Evolutionary conservation across 345 rosid genomes (phyloP), one percentile per base, ranked within the genome.

Genomic region (rapeseed (Brassica napus)): DNA sequence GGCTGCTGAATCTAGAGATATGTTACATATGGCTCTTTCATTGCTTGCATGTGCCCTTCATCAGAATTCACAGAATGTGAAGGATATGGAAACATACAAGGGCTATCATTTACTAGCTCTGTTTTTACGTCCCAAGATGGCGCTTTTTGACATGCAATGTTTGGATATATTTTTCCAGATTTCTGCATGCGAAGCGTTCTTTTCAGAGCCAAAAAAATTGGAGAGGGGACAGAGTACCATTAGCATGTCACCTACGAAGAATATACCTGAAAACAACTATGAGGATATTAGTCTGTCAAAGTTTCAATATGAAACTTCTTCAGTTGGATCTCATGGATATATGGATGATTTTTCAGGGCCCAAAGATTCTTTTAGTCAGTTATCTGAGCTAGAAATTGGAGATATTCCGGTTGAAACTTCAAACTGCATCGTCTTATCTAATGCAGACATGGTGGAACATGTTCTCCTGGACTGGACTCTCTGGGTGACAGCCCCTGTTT

Each of bases 121-220:
- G 69, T 96, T 96, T 87, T 85, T 96, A 81, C 99, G 86, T 67
- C 91, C 89, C 65, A 88, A 91, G 78, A 92, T 96, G 91, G 80
- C 91, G 16, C 82, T 96, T 32, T 88, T 96, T 87, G 99, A 96
- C 79, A 93, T 92, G 97, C 98, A 92, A 84, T 89, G 87, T 75
- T 92, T 96, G 75, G 98, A 93, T 86, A 85, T 91, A 58, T 96
- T 96, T 85, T 96, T 96, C 76, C 97, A 90, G 79, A 92, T 93
- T 82, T 97, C 98, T 79, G 99, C 99, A 65, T 96, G 99, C 68
- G 92, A 96, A 89, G 99, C 99, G 79, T 93, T 97, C 68, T 93
- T 93, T 87, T 90, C 91, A 75, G 94, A 93, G 82, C 98, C 98
- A 64, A 96, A 86, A 85, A 96, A 88, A 82, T 69, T 86, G 83